A percentile compares a stretch with the other conserved stretches of the same genome.
Conservation (phyloP, 495 filamentous ascomycete genomes). For the Staphylotrichum tortipilum region DNA sequence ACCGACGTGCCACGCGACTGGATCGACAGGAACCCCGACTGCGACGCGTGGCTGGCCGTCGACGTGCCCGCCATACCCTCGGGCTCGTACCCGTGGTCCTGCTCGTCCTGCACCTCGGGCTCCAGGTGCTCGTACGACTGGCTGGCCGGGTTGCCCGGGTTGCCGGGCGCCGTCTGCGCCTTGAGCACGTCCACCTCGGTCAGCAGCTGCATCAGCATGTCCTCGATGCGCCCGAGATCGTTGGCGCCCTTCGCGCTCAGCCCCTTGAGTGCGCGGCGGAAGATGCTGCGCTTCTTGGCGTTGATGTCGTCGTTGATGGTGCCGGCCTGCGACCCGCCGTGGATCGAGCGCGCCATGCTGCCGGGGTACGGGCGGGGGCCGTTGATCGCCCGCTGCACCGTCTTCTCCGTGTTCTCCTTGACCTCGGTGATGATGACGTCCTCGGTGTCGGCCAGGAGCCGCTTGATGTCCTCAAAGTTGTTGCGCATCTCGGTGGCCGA, state of each 20-base stretch:
- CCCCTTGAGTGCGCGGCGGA: conserved; percentile 83
- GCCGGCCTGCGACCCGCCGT: conserved; percentile 51
- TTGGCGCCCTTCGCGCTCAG: conserved; percentile 77
- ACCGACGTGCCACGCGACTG: conserved; percentile 55
- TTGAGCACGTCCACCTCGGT: conserved; percentile 87
- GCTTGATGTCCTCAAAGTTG: conserved; percentile 94
- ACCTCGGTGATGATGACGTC: conserved; percentile 72
- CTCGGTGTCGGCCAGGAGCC: conserved; percentile 77
- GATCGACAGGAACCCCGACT: conserved; percentile 68
- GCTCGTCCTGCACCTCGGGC: conserved; percentile 48
- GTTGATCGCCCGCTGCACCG: conserved; percentile 68
- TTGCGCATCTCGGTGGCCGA: conserved; percentile 96
- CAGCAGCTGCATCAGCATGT: conserved; percentile 86
- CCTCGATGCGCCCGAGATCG: conserved; percentile 86
- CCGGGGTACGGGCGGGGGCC: conserved; percentile 81
- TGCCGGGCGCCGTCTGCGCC: conserved; percentile 40
- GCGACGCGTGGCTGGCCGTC: conserved; percentile 56
- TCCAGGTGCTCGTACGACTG: conserved; percentile 49
- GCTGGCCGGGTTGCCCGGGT: conserved; percentile 30
- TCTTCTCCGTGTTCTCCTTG: conserved; percentile 77
- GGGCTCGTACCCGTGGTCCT: conserved; percentile 68
- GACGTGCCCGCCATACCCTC: conserved; percentile 71
- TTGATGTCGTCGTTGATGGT: conserved; percentile 60
- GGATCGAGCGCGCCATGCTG: conserved; percentile 46
- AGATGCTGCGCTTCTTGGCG: conserved; percentile 77